Evolutionary conservation across 257 asterid genomes (phyloP).

Genomic region (Fraxinus cuspidata): DNA sequence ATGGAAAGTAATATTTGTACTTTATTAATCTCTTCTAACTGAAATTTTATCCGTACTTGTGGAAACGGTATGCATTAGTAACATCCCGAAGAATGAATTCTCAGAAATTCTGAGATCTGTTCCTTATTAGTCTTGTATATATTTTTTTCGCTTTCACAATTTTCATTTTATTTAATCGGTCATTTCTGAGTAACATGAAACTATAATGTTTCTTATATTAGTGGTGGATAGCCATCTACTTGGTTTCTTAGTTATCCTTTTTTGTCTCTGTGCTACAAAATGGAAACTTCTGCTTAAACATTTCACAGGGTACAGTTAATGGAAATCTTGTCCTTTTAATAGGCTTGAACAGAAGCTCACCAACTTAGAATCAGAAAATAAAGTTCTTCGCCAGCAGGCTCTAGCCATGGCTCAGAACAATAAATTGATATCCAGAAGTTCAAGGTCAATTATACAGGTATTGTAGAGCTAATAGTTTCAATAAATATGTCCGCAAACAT

Average conservation of each 20-base stretch:
- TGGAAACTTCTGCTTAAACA: neutral
- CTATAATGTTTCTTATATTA: too few relatives aligned
- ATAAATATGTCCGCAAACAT: constrained; percentile 21
- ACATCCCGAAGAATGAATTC: neutral
- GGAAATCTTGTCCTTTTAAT: constrained; percentile 34
- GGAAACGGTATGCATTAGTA: constrained; percentile 2
- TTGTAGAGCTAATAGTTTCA: constrained; percentile 15
- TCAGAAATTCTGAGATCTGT: neutral
- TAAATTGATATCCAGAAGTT: constrained; percentile 71
- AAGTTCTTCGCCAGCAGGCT: constrained; percentile 98
- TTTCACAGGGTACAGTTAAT: constrained; percentile 27
- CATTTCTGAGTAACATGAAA: too few relatives aligned
- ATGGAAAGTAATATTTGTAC: neutral
- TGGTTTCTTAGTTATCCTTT: neutral
- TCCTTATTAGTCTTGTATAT: too few relatives aligned
- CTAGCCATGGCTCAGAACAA: constrained; percentile 87
- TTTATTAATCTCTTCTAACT: constrained; percentile 1
- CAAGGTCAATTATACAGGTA: constrained; percentile 90
- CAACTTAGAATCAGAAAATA: constrained; percentile 91
- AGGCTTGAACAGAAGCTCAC: constrained; percentile 93
- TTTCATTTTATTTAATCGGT: too few relatives aligned
- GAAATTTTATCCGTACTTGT: neutral
- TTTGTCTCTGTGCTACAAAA: constrained; percentile 23
- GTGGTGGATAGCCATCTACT: neutral
- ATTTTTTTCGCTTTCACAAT: too few relatives aligned